Evolutionary conservation across 1,139 yeast genomes (phyloP).

Genomic region (Zhuliangozyma blackwelliae): DNA sequence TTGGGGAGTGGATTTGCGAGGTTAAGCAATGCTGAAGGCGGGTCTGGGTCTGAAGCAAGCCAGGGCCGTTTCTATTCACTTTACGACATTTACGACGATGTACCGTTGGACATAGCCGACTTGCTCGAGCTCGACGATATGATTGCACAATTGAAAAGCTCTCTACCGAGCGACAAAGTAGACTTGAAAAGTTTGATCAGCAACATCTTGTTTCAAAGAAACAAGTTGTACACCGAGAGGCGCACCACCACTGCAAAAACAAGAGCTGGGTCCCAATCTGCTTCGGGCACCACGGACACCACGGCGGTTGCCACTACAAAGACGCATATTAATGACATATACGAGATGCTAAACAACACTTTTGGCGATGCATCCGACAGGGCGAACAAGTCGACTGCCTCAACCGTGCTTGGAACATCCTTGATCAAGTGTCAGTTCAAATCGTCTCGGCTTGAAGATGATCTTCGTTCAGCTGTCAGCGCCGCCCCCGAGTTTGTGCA

Average conservation of each 20-base stretch:
- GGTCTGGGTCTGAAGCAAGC: too few relatives aligned
- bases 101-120: conserved; percentile 25
- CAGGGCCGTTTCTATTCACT: conserved; percentile 15
- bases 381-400: conserved; percentile 1
- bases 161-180: conserved; percentile 27
- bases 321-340: conserved; percentile 9
- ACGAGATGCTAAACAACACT: conserved; percentile 1
- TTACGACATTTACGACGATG: conserved; percentile 19
- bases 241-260: too few relatives aligned
- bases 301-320: background rate
- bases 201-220: conserved; percentile 7
- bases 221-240: background rate
- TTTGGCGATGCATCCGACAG: background rate
- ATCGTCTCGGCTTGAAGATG: conserved; percentile 7
- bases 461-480: conserved; percentile 10
- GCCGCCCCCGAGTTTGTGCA: conserved; percentile 18
- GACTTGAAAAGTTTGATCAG: conserved; percentile 10
- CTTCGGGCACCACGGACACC: too few relatives aligned
- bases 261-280: too few relatives aligned
- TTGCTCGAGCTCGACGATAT: conserved; percentile 46
- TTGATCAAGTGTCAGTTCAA: conserved; percentile 20
- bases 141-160: conserved; percentile 43
- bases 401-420: conserved; percentile 21
- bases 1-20: conserved; percentile 4
- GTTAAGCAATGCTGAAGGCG: background rate